phyloP scores from a whole-genome alignment of 2,329 filamentous ascomycete species.

The Epichloe gansuensis region DNA sequence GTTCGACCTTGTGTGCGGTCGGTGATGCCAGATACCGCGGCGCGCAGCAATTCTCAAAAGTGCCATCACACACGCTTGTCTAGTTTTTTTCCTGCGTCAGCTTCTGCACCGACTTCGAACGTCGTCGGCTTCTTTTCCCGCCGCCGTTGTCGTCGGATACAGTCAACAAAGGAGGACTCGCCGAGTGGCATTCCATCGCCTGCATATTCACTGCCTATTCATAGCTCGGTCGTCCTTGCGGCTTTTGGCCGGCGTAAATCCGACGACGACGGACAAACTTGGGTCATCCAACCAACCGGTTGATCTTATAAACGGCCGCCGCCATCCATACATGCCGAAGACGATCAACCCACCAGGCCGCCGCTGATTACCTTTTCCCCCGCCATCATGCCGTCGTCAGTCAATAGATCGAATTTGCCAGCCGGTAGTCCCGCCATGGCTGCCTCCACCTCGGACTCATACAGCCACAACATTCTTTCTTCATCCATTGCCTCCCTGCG shows the following conservation, averaged over 20 bases:
- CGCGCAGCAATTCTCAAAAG: not conserved
- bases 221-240: not conserved
- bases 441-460: conserved; percentile 24
- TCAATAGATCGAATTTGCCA: conserved; percentile 30
- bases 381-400: conserved; percentile 30
- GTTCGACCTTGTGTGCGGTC: not conserved
- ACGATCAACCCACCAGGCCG: not conserved
- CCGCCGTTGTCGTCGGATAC: not conserved
- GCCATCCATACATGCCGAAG: not conserved
- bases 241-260: not conserved
- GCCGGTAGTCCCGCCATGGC: conserved; percentile 33
- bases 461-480: conserved; percentile 41
- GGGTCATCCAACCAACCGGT: not conserved
- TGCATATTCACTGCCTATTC: not conserved
- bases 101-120: not conserved
- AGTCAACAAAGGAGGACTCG: not conserved
- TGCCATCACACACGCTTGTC: not conserved
- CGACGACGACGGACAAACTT: not conserved
- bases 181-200: not conserved
- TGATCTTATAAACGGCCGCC: not conserved
- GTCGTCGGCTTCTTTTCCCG: not conserved
- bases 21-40: not conserved
- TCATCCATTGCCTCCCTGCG: conserved; percentile 60
- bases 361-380: not conserved
- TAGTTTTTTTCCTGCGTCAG: not conserved